phyloP scores from a whole-genome alignment of 2,329 filamentous ascomycete species.

The Leptographium flavum region DNA sequence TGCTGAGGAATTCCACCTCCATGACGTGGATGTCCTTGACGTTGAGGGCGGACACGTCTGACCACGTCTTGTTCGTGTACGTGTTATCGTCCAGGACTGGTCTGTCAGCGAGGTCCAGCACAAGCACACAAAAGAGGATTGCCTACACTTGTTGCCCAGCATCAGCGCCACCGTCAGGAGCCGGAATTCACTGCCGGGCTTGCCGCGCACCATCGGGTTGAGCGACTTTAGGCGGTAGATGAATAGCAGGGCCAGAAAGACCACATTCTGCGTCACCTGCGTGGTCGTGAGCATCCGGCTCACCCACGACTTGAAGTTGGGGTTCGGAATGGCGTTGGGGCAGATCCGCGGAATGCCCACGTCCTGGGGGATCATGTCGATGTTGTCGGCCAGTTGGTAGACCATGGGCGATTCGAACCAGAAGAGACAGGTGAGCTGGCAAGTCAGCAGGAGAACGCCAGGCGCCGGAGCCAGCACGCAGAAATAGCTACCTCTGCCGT shows the following conservation, averaged over 20 bases:
- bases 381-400: conserved; percentile 58
- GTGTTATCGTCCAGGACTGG: conserved; percentile 91
- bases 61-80: conserved; percentile 99
- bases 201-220: conserved; percentile 79
- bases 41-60: conserved; percentile 86
- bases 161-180: conserved; percentile 89
- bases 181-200: conserved; percentile 84
- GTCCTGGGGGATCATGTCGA: conserved; percentile 26
- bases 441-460: conserved; percentile 2
- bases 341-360: conserved; percentile 39
- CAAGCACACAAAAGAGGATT: too few species aligned
- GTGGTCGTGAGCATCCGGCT: conserved; percentile 82
- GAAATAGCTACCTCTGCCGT: conserved; percentile 52
- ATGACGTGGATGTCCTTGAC: conserved; percentile 96
- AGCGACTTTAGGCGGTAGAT: conserved; percentile 85
- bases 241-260: conserved; percentile 78
- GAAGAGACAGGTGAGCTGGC: conserved; percentile 83
- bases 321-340: conserved; percentile 58
- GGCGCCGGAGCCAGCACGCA: background rate
- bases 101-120: background rate
- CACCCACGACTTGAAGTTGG: conserved; percentile 87
- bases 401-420: conserved; percentile 90
- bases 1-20: conserved; percentile 99
- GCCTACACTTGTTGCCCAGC: conserved; percentile 89
- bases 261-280: conserved; percentile 91